These are phyloP conservation scores for Zoysia pacifica DNA, from an alignment of 176 grass and related monocot species.

Conservation along the genomic window DNA sequence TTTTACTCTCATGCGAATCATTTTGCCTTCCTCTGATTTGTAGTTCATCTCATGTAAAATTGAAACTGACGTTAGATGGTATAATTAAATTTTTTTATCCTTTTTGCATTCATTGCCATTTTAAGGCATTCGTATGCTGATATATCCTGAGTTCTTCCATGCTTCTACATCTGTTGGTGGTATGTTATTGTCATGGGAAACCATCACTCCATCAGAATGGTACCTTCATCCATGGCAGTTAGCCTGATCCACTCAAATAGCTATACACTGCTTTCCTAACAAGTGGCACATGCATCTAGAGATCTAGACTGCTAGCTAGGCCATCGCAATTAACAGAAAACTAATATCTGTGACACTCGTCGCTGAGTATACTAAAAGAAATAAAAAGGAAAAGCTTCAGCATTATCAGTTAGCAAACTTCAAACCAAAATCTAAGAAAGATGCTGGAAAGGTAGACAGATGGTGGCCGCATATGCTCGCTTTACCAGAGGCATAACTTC, in stretches of 20 bases:
- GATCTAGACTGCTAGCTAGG: not conserved
- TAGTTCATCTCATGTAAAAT: no score
- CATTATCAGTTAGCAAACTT: conserved; percentile 17
- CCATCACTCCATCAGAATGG: not conserved
- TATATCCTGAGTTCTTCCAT: no score
- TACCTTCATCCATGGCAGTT: not conserved
- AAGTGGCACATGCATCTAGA: not conserved
- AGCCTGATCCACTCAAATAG: not conserved
- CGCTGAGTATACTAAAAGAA: not conserved
- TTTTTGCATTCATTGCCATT: no score
- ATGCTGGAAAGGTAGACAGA: conserved; percentile 29
- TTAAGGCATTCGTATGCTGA: no score
- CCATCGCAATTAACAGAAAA: not conserved
- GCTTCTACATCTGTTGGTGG: not conserved
- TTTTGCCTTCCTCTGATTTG: no score
- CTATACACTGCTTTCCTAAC: not conserved
- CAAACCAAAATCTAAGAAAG: conserved; percentile 26
- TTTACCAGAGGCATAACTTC: conserved; percentile 42
- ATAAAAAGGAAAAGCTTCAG: not conserved
- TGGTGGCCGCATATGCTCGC: conserved; percentile 28
- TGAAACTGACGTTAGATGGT: no score
- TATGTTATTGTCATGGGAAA: not conserved
- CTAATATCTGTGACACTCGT: not conserved
- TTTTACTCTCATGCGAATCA: no score
- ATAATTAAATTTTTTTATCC: no score